A percentile compares a stretch with the other conserved stretches of the same genome.
Evolutionary conservation across 495 filamentous ascomycete species (phyloP).

Genomic region (Ramalina intermedia): DNA sequence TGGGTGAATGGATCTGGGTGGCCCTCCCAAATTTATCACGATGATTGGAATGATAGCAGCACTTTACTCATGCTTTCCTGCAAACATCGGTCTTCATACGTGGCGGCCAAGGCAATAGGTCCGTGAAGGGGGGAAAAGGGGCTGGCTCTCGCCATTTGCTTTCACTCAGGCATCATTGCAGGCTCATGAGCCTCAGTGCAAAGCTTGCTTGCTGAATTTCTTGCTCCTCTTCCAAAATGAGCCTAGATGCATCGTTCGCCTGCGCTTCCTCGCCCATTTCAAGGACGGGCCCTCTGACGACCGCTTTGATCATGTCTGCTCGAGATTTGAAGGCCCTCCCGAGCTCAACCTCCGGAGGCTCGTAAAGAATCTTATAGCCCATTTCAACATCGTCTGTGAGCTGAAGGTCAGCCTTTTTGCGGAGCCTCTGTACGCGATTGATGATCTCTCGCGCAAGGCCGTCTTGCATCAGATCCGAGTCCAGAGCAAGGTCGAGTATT

Average conservation of each 20-base stretch:
- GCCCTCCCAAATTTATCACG: too few relatives aligned
- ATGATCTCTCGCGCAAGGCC: slow-evolving; percentile 70
- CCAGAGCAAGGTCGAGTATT: slow-evolving; percentile 59
- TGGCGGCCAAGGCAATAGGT: too few relatives aligned
- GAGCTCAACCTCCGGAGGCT: slow-evolving; percentile 67
- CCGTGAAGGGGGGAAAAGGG: too few relatives aligned
- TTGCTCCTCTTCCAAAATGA: slow-evolving; percentile 76
- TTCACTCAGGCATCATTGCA: slow-evolving; percentile 19
- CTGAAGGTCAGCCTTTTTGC: slow-evolving; percentile 68
- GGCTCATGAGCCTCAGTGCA: slow-evolving; percentile 64
- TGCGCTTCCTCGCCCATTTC: slow-evolving; percentile 47
- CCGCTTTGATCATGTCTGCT: slow-evolving; percentile 56
- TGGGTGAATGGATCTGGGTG: too few relatives aligned
- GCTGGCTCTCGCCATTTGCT: too few relatives aligned
- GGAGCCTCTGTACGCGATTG: slow-evolving; percentile 65
- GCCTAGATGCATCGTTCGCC: slow-evolving; percentile 38
- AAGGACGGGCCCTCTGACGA: slow-evolving; percentile 56
- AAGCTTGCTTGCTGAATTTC: slow-evolving; percentile 81
- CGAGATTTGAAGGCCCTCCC: slow-evolving; percentile 59
- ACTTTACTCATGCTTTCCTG: too few relatives aligned
- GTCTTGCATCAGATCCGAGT: slow-evolving; percentile 61
- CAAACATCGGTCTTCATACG: too few relatives aligned
- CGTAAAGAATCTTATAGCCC: slow-evolving; percentile 60
- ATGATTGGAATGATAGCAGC: too few relatives aligned
- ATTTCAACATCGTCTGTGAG: slow-evolving; percentile 78